Evolutionary conservation across 139 green algal species (phyloP).

Genomic region (Tetradesmus obliquus): DNA sequence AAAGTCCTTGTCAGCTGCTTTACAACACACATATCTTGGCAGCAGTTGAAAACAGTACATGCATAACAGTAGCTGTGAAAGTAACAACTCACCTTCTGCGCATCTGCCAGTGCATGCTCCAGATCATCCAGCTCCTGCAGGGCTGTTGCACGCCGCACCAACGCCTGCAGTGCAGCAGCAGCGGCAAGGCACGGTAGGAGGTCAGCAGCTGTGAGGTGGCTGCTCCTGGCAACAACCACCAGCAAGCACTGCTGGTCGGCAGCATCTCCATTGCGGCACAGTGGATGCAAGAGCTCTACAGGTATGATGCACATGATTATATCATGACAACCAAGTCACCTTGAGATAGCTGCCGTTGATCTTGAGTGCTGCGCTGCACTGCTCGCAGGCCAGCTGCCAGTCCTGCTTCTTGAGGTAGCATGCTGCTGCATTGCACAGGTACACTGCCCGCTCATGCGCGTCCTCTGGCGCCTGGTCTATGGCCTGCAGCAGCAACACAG

Average conservation of each 20-base stretch:
- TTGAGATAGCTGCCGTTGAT: constrained; percentile 41
- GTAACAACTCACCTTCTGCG: no score
- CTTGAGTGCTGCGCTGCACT: constrained; percentile 68
- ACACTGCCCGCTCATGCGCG: constrained; percentile 68
- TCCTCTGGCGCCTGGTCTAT: constrained; percentile 52
- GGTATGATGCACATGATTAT: no score
- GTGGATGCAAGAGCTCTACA: no score
- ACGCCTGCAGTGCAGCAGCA: constrained; percentile 71
- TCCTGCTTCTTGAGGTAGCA: constrained; percentile 70
- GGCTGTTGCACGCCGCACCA: constrained; percentile 77
- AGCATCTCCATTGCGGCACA: no score
- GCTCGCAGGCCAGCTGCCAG: constrained; percentile 61
- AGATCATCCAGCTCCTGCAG: constrained; percentile 87
- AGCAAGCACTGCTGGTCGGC: no score
- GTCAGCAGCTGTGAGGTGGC: no score
- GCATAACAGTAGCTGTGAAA: no score
- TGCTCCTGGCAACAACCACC: no score
- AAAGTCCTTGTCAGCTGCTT: no score
- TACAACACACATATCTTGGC: no score
- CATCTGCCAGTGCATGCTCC: constrained; percentile 84
- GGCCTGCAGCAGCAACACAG: neutral
- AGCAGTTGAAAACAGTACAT: no score
- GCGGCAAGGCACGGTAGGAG: neutral
- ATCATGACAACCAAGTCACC: neutral
- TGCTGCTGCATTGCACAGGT: constrained; percentile 81